Evolutionary conservation across 2,329 filamentous ascomycete genomes (phyloP), one percentile per base, ranked within the genome.

Genomic region (Clonostachys solani): DNA sequence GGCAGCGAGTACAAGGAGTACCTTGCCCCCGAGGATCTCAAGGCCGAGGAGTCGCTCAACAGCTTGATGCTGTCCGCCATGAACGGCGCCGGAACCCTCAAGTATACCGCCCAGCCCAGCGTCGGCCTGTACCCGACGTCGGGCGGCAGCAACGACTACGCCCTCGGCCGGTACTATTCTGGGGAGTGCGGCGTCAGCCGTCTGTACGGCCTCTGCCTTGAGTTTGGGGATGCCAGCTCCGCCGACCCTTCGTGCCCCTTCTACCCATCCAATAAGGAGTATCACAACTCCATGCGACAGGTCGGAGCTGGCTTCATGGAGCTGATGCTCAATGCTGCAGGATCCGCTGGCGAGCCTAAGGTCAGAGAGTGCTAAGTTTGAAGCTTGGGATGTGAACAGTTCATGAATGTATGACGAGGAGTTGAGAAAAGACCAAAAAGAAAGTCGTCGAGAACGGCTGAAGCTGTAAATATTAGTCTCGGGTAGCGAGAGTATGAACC

Each of bases 261-360:
- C 50, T 78, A 78, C 50, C 74, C 74, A 0, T 68, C 66, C 2
- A 54, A 57, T 3, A 54, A 60, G 35, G 62, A 68, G 57, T 76
- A 74, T 52, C 67, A 70, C 49, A 50, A 57, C 45, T 74, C 67
- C 51, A 59, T 78, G 52, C 60, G 65, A 37, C 72, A 77, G 59
- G 70, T 69, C 12, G 65, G 60, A 4, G 66, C 69, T 5, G 74
- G 68, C 0, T 67, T 77, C 54, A 78, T 77, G 63, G 74, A 79
- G 57, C n/a, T 44, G 29, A 33, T 33, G 33, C 33, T 44, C 17
- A n/a, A 44, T 13, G 33, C 33, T 35, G 19, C 19, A n/a, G 42
- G 33, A 5, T 34, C 46, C 12, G 42, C 34, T 40, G 46, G 46
- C 12, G 46, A 47, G 17, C 46, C 46, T 13, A n/a, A 19, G 12